These are phyloP conservation scores for Claviceps capensis DNA, from an alignment of 2,329 filamentous ascomycete genomes.

Conservation along the genomic window DNA sequence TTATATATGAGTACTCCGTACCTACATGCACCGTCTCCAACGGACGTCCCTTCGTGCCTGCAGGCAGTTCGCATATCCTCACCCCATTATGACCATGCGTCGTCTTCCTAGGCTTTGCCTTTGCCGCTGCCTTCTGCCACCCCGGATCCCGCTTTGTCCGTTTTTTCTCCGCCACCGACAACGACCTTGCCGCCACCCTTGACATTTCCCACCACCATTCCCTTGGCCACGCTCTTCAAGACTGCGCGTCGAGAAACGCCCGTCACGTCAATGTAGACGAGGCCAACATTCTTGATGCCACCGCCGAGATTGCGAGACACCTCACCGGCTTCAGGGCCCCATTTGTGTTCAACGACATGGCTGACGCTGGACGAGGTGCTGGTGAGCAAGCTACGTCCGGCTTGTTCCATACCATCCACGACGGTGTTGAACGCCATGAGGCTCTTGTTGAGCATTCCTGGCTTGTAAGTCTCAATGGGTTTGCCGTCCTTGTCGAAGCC, in stretches of 20 bases:
- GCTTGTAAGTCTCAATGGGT: constrained; percentile 57
- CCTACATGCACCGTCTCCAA: neutral
- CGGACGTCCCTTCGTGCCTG: constrained; percentile 13
- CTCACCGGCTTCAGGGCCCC: constrained; percentile 71
- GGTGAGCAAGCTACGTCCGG: constrained; percentile 63
- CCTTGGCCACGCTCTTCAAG: constrained; percentile 89
- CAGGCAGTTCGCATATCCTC: constrained; percentile 14
- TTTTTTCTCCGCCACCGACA: constrained; percentile 43
- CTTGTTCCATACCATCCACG: constrained; percentile 83
- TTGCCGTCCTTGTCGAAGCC: constrained; percentile 60
- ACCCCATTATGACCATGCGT: constrained; percentile 15
- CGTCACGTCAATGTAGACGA: constrained; percentile 94
- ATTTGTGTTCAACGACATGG: constrained; percentile 78
- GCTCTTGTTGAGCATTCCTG: constrained; percentile 85
- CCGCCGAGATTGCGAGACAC: constrained; percentile 64
- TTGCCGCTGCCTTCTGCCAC: constrained; percentile 12
- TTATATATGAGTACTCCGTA: too few species aligned
- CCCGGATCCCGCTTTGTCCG: constrained; percentile 6
- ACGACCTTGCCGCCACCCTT: constrained; percentile 60
- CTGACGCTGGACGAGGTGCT: constrained; percentile 67
- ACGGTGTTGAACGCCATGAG: constrained; percentile 94
- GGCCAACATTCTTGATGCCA: constrained; percentile 87
- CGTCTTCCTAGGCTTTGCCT: constrained; percentile 3
- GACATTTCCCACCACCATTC: constrained; percentile 81
- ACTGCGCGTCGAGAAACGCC: constrained; percentile 83